Percentiles rank a stretch among this genome's conserved stretches.
phyloP scores from a whole-genome alignment of 2,329 filamentous ascomycete genomes.

The Trichoderma pleuroti region DNA sequence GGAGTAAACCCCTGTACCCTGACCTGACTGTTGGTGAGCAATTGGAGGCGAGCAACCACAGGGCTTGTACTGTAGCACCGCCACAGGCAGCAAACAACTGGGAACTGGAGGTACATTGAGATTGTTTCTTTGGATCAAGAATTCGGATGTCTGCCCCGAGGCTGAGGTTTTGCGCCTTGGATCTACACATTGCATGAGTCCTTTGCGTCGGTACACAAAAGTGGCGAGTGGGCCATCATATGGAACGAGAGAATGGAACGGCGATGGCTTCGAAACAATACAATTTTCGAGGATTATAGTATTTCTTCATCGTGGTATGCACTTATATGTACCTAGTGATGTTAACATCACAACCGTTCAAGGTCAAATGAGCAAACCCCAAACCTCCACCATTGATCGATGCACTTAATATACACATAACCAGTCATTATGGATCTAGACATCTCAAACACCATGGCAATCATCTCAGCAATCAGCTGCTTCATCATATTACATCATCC shows the following conservation, averaged over 20 bases:
- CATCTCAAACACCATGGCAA: background rate
- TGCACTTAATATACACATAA: background rate
- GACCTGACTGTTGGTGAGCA: too few relatives aligned
- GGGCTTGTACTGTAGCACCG: background rate
- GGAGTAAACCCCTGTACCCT: too few relatives aligned
- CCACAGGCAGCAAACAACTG: background rate
- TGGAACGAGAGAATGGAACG: background rate
- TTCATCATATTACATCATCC: background rate
- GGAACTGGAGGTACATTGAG: background rate
- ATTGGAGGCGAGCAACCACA: background rate
- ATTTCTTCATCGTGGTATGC: background rate
- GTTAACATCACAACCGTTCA: background rate
- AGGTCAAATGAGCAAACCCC: rapidly evolving
- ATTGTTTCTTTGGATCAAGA: background rate
- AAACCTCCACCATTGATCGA: background rate
- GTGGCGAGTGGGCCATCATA: background rate
- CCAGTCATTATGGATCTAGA: background rate
- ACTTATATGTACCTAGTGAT: background rate
- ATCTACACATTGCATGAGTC: background rate
- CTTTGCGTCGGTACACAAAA: background rate
- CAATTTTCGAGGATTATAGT: background rate
- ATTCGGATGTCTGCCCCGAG: background rate
- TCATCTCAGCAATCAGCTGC: background rate
- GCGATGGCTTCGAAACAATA: background rate
- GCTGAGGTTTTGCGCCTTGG: background rate